Evolutionary conservation across 495 filamentous ascomycete genomes (phyloP).

Genomic region (Pseudevernia furfuracea): DNA sequence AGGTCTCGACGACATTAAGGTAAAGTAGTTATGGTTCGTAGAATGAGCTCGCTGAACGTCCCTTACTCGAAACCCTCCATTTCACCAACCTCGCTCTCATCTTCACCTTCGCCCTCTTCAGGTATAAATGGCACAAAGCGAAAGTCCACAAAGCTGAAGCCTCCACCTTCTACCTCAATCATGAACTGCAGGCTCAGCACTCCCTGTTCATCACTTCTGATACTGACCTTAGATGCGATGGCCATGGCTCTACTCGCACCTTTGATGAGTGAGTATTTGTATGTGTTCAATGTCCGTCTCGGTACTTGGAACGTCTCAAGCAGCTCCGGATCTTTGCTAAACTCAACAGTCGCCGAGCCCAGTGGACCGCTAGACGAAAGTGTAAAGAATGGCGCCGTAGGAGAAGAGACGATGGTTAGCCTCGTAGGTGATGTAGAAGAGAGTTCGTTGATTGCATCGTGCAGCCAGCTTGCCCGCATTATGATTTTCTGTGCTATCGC

Average conservation of each 20-base stretch:
- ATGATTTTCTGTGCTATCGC: slow-evolving; percentile 85
- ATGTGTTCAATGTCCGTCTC: slow-evolving; percentile 39
- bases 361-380: slow-evolving; percentile 67
- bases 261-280: slow-evolving; percentile 78
- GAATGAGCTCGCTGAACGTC: not conserved
- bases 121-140: slow-evolving; percentile 63
- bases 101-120: slow-evolving; percentile 50
- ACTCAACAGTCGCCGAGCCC: slow-evolving; percentile 77
- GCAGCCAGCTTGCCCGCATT: slow-evolving; percentile 74
- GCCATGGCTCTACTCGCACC: slow-evolving; percentile 81
- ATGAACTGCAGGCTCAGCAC: slow-evolving; percentile 95
- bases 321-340: slow-evolving; percentile 63
- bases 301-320: slow-evolving; percentile 69
- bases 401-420: slow-evolving; percentile 56
- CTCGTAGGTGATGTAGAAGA: slow-evolving; percentile 59
- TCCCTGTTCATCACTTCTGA: slow-evolving; percentile 77
- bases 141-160: slow-evolving; percentile 69
- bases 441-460: slow-evolving; percentile 78
- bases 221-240: slow-evolving; percentile 82
- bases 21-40: not conserved
- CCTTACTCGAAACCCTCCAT: slow-evolving; percentile 24
- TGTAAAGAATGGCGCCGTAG: slow-evolving; percentile 61
- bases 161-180: slow-evolving; percentile 53
- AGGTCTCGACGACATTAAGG: too few species aligned
- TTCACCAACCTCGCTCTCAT: slow-evolving; percentile 30